These are phyloP conservation scores for Camelina sativa DNA, from an alignment of 345 rosid genomes.

Conservation along the genomic window DNA sequence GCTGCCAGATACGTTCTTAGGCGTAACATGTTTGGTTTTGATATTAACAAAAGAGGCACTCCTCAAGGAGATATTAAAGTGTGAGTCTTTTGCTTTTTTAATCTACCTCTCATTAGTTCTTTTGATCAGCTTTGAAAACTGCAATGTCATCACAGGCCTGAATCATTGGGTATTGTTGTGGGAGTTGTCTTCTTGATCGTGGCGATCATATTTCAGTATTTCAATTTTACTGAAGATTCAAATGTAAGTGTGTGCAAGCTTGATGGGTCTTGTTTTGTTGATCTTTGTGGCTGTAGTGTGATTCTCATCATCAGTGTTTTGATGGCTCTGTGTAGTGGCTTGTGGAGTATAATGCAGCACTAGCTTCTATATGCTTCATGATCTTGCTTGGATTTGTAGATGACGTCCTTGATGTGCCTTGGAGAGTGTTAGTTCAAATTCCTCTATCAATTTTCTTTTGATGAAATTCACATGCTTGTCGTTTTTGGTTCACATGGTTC, in stretches of 20 bases:
- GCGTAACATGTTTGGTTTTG: slow-evolving; percentile 89
- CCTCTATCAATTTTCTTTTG: neutral
- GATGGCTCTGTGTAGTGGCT: slow-evolving; percentile 75
- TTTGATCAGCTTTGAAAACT: too few relatives aligned
- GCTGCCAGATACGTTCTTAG: slow-evolving; percentile 83
- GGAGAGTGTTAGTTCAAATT: slow-evolving; percentile 91
- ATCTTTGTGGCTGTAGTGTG: neutral
- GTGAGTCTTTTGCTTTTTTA: slow-evolving; percentile 49
- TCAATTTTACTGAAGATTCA: slow-evolving; percentile 94
- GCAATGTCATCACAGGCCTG: slow-evolving; percentile 49
- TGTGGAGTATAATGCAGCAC: slow-evolving; percentile 94
- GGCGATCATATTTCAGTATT: slow-evolving; percentile 84
- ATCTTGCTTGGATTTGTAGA: slow-evolving; percentile 95
- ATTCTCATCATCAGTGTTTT: slow-evolving; percentile 9
- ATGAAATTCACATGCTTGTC: neutral
- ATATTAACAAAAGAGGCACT: slow-evolving; percentile 90
- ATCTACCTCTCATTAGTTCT: neutral
- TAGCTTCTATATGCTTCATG: slow-evolving; percentile 97
- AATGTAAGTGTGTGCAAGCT: slow-evolving; percentile 56
- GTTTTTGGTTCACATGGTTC: slow-evolving; percentile 21
- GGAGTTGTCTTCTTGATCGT: slow-evolving; percentile 84
- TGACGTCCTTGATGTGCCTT: slow-evolving; percentile 97
- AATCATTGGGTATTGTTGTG: slow-evolving; percentile 90
- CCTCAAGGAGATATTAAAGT: slow-evolving; percentile 90
- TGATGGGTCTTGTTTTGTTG: slow-evolving; percentile 4